Evolutionary conservation across 78 protist species (phyloP), one percentile per base, ranked within the genome.

Genomic region (Dictyostelium firmibasis): DNA sequence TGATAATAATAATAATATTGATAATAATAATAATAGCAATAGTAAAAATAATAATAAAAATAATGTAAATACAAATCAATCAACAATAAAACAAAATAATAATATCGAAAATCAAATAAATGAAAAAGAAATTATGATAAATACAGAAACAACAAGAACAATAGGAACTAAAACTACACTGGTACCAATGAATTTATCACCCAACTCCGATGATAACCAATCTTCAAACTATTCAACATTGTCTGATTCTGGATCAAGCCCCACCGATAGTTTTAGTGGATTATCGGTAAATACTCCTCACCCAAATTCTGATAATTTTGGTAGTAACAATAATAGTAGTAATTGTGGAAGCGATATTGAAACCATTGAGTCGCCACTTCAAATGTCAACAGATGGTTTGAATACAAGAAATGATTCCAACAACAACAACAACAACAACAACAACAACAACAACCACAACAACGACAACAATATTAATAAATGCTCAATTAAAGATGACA

Each of bases 251-350:
- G 82, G 53, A 23, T 76, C 53, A 5, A 38, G 62, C 18, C 82
- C 82, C 36, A 76, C 62, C 7, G 82, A 76, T 31, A 29, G 82
- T 38, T 76, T 76, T 14, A 18, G 38, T 31, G 82, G 38, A n/a
- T 23, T 76, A 16, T 76, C 82, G 8, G 82, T 76, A 76, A 76
- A 76, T 76, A 76, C 82, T 8, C 82, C 82, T 13, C 29, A 76
- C 23, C 74, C 31, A 25, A 27, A 64, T 64, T n/a, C 18, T 25
- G 74, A 64, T 25, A 76, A n/a, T 41, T 23, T 14, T 23, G 38
- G 23, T 76, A 38, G 14, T 23, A 76, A 8, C 60, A 64, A 27
- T 27, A 64, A 64, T 64, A 20, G 74, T 64, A 64, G 62, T 50
- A 50, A 50, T 50, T 50, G 62, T 50, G 62, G 62, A 50, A 50